A percentile compares a stretch with the other conserved stretches of the same genome.
Evolutionary conservation across 176 grass and related monocot species (phyloP).

Genomic region (Eragrostis nindensis): DNA sequence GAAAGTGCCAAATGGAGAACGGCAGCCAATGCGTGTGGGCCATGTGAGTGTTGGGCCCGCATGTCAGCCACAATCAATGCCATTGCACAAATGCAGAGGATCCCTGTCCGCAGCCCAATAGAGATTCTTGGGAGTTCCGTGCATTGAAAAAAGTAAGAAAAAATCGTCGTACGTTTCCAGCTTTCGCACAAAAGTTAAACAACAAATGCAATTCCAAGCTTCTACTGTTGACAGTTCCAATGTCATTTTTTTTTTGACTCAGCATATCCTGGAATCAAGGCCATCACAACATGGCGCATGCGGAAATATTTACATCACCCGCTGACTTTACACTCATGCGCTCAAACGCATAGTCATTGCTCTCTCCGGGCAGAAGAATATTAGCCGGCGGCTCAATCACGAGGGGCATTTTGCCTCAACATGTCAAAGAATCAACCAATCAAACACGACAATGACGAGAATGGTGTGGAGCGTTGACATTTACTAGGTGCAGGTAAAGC

Average conservation of each 20-base stretch:
- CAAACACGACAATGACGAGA: conserved; percentile 10
- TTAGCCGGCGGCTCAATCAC: conserved; percentile 24
- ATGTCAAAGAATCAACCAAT: conserved; percentile 55
- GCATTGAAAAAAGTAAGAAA: conserved; percentile 12
- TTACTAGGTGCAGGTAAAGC: conserved; percentile 11
- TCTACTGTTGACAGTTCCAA: conserved; percentile 12
- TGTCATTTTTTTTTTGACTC: background rate
- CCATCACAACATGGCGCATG: background rate
- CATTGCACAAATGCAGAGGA: too few relatives aligned
- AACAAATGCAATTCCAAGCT: conserved; percentile 22
- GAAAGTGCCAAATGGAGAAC: too few relatives aligned
- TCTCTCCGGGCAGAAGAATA: conserved; percentile 40
- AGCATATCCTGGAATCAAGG: conserved; percentile 20
- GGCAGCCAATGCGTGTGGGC: too few relatives aligned
- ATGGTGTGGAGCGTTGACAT: conserved; percentile 41
- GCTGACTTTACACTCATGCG: conserved; percentile 45
- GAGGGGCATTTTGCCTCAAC: background rate
- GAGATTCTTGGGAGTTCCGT: conserved; percentile 23
- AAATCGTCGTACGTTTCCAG: background rate
- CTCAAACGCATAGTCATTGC: conserved; percentile 28
- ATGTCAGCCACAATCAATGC: too few relatives aligned
- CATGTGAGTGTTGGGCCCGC: too few relatives aligned
- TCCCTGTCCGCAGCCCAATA: background rate
- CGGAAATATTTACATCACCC: conserved; percentile 48
- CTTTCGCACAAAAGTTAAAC: background rate